Percentiles rank a stretch among this genome's conserved stretches.
Evolutionary conservation across 441 rosid genomes (phyloP).

Genomic region (Erodium trifolium): DNA sequence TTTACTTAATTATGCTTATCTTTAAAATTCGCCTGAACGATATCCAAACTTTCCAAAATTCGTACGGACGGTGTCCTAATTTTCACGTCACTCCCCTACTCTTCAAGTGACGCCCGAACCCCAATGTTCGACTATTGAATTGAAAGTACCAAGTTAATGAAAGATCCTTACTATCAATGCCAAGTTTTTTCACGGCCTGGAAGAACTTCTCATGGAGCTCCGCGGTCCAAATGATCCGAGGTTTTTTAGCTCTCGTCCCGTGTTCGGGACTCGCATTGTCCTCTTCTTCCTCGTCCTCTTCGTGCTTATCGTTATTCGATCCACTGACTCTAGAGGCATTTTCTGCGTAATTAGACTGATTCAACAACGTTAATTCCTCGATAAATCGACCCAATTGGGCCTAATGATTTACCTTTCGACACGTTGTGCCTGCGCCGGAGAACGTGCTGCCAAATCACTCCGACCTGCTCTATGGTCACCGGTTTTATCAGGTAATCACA

Average conservation of each 20-base stretch:
- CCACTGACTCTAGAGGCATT: too few species aligned
- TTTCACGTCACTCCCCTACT: too few species aligned
- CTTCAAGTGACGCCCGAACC: too few species aligned
- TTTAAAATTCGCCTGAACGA: too few species aligned
- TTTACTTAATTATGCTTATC: too few species aligned
- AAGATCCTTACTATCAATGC: slow-evolving; percentile 21
- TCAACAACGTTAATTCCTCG: not conserved
- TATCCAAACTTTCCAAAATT: too few species aligned
- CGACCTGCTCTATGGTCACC: slow-evolving; percentile 18
- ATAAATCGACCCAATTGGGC: not conserved
- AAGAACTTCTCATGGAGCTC: slow-evolving; percentile 31
- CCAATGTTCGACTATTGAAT: too few species aligned
- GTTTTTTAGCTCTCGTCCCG: slow-evolving; percentile 16
- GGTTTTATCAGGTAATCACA: slow-evolving; percentile 32
- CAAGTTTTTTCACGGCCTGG: slow-evolving; percentile 20
- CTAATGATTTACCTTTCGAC: too few species aligned
- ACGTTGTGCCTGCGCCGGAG: slow-evolving; percentile 17
- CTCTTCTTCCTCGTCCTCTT: slow-evolving; percentile 8
- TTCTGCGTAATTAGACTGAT: not conserved
- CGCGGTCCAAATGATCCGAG: slow-evolving; percentile 26
- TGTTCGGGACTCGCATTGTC: slow-evolving; percentile 1
- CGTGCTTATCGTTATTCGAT: not conserved
- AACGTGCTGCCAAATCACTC: slow-evolving; percentile 35
- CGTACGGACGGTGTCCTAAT: too few species aligned
- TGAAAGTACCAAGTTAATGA: too few species aligned